Evolutionary conservation across 805 yeast genomes (phyloP).

Genomic region (Pichia deserticola): DNA sequence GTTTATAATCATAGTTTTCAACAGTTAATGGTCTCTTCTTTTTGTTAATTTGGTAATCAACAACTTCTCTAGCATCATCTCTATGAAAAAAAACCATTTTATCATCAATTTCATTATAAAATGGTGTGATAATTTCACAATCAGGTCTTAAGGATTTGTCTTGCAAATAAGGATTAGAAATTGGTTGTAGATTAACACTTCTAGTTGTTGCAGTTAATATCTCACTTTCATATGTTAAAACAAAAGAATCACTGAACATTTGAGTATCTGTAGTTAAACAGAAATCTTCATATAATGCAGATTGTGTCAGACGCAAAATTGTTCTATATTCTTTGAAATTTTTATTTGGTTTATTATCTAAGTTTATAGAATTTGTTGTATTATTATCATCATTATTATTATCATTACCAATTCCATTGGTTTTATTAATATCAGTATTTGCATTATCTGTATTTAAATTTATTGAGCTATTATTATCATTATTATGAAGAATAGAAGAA

Average conservation of each 20-base stretch:
- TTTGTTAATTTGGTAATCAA: not conserved
- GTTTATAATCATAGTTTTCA: constrained; percentile 25
- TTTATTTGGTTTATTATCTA: constrained; percentile 8
- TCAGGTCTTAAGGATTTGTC: constrained; percentile 41
- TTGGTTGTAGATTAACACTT: constrained; percentile 66
- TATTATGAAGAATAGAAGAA: too few relatives aligned
- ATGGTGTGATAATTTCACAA: constrained; percentile 35
- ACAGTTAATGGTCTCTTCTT: constrained; percentile 18
- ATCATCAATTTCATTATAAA: constrained; percentile 27
- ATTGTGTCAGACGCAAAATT: constrained; percentile 69
- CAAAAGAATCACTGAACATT: constrained; percentile 71
- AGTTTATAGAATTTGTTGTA: not conserved
- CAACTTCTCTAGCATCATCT: constrained; percentile 27
- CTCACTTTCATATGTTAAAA: constrained; percentile 83
- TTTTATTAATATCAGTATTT: too few relatives aligned
- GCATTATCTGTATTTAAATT: too few relatives aligned
- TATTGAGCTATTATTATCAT: not conserved
- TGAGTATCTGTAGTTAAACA: constrained; percentile 73
- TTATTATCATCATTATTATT: too few relatives aligned
- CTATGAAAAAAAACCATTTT: constrained; percentile 32
- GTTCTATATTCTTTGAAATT: constrained; percentile 74
- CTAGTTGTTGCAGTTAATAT: constrained; percentile 71
- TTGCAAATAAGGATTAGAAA: constrained; percentile 56
- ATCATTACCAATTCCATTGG: too few relatives aligned
- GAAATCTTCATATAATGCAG: constrained; percentile 78